phyloP scores from a whole-genome alignment of 768 basidiomycete genomes.

The Thelephora aurantiotincta region DNA sequence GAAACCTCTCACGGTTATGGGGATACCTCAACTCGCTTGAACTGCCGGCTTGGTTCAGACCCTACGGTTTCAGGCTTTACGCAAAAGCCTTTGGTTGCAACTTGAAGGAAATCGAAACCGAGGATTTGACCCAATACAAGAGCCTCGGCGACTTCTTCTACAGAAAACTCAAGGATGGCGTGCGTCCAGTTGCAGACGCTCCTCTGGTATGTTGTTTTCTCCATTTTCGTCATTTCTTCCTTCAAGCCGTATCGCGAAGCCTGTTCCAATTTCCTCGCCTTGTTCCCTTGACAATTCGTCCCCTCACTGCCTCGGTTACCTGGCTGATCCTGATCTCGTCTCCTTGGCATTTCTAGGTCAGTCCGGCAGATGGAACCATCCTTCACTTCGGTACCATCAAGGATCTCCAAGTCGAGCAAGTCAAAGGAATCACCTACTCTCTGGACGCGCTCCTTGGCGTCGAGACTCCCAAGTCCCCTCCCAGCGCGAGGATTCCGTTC shows the following conservation, averaged over 20 bases:
- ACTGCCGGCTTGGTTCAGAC: conserved; percentile 92
- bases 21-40: conserved; percentile 90
- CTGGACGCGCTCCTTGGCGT: conserved; percentile 86
- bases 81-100: conserved; percentile 87
- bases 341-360: conserved; percentile 38
- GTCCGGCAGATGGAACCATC: conserved; percentile 88
- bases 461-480: conserved; percentile 31
- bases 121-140: conserved; percentile 65
- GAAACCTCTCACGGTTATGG: conserved; percentile 94
- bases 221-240: not conserved
- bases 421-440: conserved; percentile 96
- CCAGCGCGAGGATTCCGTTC: conserved; percentile 26
- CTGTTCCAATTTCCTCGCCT: not conserved
- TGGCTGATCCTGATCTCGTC: not conserved
- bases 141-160: conserved; percentile 97
- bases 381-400: conserved; percentile 84
- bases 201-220: conserved; percentile 38
- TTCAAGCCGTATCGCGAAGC: too few relatives aligned
- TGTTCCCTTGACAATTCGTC: not conserved
- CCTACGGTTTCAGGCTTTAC: conserved; percentile 77
- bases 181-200: conserved; percentile 64
- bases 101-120: conserved; percentile 75
- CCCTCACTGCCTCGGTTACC: not conserved
- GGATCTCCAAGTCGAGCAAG: conserved; percentile 77
- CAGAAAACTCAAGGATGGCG: conserved; percentile 69